These are phyloP conservation scores for Tulasnella sp. DNA, from an alignment of 768 basidiomycete species.

Conservation along the genomic window DNA sequence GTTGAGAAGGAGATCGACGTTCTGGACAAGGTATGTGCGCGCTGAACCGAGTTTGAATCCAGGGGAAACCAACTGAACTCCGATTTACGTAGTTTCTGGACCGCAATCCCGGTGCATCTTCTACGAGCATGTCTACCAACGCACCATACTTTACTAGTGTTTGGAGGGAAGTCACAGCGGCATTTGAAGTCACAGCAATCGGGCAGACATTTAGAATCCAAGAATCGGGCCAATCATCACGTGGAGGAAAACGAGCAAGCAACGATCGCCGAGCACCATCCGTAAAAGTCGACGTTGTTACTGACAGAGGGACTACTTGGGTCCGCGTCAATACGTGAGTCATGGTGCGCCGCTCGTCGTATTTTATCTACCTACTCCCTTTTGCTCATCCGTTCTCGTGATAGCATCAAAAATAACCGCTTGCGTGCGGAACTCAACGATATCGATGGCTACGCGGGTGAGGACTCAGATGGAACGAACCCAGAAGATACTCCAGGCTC, in stretches of 20 bases:
- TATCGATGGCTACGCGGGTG: conserved; percentile 58
- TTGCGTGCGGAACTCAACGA: conserved; percentile 73
- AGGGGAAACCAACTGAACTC: background rate
- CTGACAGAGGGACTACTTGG: conserved; percentile 65
- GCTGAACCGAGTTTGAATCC: background rate
- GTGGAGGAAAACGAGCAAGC: background rate
- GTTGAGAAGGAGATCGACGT: conserved; percentile 35
- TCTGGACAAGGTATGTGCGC: conserved; percentile 30
- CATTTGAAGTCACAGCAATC: conserved; percentile 43
- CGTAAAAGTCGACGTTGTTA: conserved; percentile 73
- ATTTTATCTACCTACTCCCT: background rate
- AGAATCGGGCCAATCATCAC: background rate
- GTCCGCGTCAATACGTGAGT: conserved; percentile 81
- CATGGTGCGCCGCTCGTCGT: background rate
- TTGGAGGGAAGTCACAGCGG: conserved; percentile 64
- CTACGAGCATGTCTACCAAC: conserved; percentile 38
- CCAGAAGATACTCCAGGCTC: conserved; percentile 13
- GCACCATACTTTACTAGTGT: conserved; percentile 71
- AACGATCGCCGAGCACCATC: conserved; percentile 21
- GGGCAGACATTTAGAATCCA: conserved; percentile 41
- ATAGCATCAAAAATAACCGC: conserved; percentile 64
- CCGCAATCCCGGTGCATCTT: background rate
- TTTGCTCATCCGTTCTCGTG: background rate
- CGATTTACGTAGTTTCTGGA: background rate
- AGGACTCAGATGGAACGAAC: conserved; percentile 24